Conservation (phyloP, 257 asterid genomes). For the Agastache rugosa region DNA sequence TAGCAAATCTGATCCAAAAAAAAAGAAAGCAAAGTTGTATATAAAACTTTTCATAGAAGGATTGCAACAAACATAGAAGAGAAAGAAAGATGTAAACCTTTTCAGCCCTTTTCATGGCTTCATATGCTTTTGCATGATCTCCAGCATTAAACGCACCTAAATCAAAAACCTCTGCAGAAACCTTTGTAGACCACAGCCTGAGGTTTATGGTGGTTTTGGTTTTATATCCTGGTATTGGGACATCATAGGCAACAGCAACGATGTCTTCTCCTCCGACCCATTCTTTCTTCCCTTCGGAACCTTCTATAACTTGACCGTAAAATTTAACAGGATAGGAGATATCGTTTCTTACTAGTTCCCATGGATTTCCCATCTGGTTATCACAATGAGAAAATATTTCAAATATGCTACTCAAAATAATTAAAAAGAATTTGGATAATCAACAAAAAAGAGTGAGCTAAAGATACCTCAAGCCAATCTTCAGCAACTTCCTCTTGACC, state of each 20-base stretch:
- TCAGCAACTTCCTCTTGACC: slow-evolving; percentile 77
- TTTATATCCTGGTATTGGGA: slow-evolving; percentile 74
- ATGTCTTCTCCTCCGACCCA: slow-evolving; percentile 74
- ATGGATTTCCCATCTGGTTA: slow-evolving; percentile 67
- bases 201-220: slow-evolving; percentile 67
- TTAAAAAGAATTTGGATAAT: too few species aligned
- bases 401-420: background rate
- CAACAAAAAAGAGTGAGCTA: background rate
- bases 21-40: background rate
- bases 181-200: slow-evolving; percentile 68
- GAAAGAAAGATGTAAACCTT: slow-evolving; percentile 43
- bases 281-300: slow-evolving; percentile 53
- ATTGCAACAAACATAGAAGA: background rate
- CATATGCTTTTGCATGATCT: slow-evolving; percentile 65
- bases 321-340: slow-evolving; percentile 65
- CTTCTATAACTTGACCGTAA: slow-evolving; percentile 58
- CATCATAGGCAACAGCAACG: slow-evolving; percentile 68
- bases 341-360: slow-evolving; percentile 70
- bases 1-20: slow-evolving; percentile 57
- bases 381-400: background rate
- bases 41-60: background rate
- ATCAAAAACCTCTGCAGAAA: slow-evolving; percentile 57
- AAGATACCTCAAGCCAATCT: slow-evolving; percentile 59
- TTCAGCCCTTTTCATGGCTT: slow-evolving; percentile 66
- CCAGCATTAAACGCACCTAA: slow-evolving; percentile 61